These are phyloP conservation scores for Fusarium setosum DNA, from an alignment of 2,329 filamentous ascomycete genomes.

Conservation along the genomic window DNA sequence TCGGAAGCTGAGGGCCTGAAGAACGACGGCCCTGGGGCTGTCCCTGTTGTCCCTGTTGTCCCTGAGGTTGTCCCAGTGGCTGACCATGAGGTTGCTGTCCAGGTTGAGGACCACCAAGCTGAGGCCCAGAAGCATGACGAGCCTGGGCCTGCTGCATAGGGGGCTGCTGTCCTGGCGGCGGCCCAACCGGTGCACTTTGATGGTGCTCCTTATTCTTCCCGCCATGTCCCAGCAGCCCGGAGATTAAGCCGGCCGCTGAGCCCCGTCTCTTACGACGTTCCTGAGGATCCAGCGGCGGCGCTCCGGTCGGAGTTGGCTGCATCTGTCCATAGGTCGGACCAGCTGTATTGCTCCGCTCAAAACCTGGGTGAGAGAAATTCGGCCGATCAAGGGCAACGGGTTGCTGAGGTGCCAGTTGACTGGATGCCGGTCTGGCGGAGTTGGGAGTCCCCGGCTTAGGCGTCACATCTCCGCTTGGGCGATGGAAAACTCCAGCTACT, in stretches of 20 bases:
- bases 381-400: conserved; percentile 23
- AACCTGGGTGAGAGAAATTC: conserved; percentile 20
- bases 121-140: conserved; percentile 12
- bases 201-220: conserved; percentile 33
- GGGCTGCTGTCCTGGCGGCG: conserved; percentile 25
- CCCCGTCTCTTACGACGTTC: conserved; percentile 43
- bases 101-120: conserved; percentile 4
- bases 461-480: conserved; percentile 29
- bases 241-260: conserved; percentile 46
- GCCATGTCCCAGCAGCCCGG: conserved; percentile 43
- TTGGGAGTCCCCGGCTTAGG: conserved; percentile 34
- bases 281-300: conserved; percentile 8
- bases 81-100: not conserved
- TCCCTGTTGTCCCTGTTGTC: conserved; percentile 10
- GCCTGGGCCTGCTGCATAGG: conserved; percentile 12
- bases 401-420: conserved; percentile 26
- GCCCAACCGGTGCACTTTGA: not conserved
- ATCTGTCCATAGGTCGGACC: conserved; percentile 34
- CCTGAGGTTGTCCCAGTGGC: conserved; percentile 6
- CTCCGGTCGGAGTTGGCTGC: conserved; percentile 5
- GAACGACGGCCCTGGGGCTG: conserved; percentile 2
- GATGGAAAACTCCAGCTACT: conserved; percentile 43
- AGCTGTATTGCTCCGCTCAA: conserved; percentile 39
- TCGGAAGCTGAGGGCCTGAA: conserved; percentile 15
- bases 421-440: conserved; percentile 28